Evolutionary conservation across 2,329 filamentous ascomycete species (phyloP).

Genomic region (Hymenoscyphus scutula): DNA sequence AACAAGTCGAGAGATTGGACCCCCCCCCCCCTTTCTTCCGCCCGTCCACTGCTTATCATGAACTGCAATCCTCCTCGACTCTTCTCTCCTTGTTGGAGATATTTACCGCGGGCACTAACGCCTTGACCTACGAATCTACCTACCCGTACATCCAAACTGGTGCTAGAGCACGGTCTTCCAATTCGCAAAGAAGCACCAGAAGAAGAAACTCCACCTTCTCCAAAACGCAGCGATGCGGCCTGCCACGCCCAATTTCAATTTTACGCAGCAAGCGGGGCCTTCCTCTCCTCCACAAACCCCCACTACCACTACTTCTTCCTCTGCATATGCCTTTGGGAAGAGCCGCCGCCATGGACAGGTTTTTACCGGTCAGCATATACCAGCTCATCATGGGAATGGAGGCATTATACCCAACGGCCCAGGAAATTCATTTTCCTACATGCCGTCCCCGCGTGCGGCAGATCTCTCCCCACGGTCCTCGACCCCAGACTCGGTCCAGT

Average conservation of each 20-base stretch:
- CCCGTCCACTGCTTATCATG: constrained; percentile 34
- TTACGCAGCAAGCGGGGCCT: constrained; percentile 40
- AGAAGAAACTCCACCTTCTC: no score
- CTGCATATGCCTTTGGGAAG: constrained; percentile 35
- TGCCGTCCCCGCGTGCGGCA: constrained; percentile 36
- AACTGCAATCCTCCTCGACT: constrained; percentile 36
- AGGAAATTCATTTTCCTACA: constrained; percentile 37
- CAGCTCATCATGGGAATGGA: constrained; percentile 39
- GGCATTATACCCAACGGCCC: constrained; percentile 43
- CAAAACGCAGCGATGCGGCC: constrained; percentile 39
- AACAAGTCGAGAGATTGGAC: constrained; percentile 25
- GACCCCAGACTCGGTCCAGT: constrained; percentile 34
- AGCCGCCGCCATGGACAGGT: constrained; percentile 30
- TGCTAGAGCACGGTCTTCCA: constrained; percentile 18
- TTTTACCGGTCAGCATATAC: constrained; percentile 30
- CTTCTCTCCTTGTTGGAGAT: constrained; percentile 37
- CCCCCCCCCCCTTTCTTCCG: constrained; percentile 20
- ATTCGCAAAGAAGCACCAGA: constrained; percentile 5
- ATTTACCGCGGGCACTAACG: constrained; percentile 34
- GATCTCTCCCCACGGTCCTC: constrained; percentile 43
- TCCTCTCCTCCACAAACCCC: constrained; percentile 50
- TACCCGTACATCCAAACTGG: constrained; percentile 13
- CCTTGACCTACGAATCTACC: constrained; percentile 30
- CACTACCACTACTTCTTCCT: constrained; percentile 37
- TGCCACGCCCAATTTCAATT: constrained; percentile 44